A percentile compares a stretch with the other conserved stretches of the same genome.
Conservation (phyloP, 176 grass and related monocot genomes). For the Neostapfia colusana region DNA sequence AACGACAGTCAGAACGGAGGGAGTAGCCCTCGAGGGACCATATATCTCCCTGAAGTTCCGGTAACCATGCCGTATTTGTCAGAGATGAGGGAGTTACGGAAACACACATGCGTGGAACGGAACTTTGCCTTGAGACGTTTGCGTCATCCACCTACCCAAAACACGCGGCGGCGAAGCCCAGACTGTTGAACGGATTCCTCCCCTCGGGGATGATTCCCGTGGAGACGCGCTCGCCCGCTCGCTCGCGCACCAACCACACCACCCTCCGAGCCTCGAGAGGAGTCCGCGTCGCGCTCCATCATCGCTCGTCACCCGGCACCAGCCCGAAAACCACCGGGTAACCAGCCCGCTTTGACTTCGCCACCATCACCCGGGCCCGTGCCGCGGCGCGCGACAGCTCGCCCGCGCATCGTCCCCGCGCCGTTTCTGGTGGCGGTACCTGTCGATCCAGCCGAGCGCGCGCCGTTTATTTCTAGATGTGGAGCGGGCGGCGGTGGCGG, state of each 20-base stretch:
- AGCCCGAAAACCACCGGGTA: constrained; percentile 34
- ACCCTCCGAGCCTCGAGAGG: constrained; percentile 4
- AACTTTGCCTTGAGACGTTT: not conserved
- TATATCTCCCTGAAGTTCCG: not conserved
- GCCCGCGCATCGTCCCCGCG: not conserved
- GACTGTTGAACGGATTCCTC: not conserved
- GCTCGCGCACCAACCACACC: constrained; percentile 3
- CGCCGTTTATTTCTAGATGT: constrained; percentile 24
- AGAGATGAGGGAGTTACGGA: not conserved
- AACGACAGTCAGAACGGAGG: no score
- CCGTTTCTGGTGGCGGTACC: not conserved
- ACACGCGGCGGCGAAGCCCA: not conserved
- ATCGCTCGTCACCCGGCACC: not conserved
- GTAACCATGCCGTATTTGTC: not conserved
- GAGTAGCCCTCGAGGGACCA: not conserved
- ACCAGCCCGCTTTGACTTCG: constrained; percentile 33
- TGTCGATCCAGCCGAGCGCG: not conserved
- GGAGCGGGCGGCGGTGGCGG: not conserved
- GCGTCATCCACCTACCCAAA: constrained; percentile 11
- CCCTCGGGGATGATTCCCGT: not conserved
- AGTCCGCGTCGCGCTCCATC: not conserved
- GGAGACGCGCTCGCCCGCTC: not conserved
- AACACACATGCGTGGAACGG: not conserved
- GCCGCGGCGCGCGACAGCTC: not conserved
- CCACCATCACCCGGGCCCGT: not conserved